phyloP scores from a whole-genome alignment of 176 grass and related monocot genomes.

The Rhynchospora breviuscula region DNA sequence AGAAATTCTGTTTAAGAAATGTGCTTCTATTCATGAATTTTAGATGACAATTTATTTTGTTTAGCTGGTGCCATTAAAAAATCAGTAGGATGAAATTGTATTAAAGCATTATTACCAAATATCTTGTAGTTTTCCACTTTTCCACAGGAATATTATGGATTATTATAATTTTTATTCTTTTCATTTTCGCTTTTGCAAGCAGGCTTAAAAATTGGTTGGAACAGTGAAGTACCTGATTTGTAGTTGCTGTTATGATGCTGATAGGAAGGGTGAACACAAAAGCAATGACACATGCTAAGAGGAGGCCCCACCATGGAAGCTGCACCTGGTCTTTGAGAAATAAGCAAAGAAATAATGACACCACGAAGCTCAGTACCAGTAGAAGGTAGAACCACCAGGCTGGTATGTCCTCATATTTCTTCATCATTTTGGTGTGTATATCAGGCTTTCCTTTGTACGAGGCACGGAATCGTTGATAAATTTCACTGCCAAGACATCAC shows the following conservation, averaged over 20 bases:
- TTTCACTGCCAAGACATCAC: conserved; percentile 38
- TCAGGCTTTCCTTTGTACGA: conserved; percentile 57
- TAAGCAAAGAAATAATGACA: conserved; percentile 59
- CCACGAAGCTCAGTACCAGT: conserved; percentile 25
- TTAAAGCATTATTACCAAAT: neutral
- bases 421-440: conserved; percentile 83
- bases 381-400: conserved; percentile 75
- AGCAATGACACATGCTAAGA: conserved; percentile 64
- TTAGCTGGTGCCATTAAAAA: neutral
- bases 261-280: conserved; percentile 80
- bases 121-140: neutral
- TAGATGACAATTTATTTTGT: neutral
- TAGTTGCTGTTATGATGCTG: conserved; percentile 78
- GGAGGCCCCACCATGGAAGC: conserved; percentile 80
- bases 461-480: conserved; percentile 44
- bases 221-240: conserved; percentile 50
- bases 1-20: neutral
- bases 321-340: conserved; percentile 68
- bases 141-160: neutral
- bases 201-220: neutral
- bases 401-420: conserved; percentile 66
- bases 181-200: neutral
- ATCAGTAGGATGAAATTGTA: neutral
- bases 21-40: neutral
- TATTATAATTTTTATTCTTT: neutral